Percentiles rank a stretch among this genome's conserved stretches.
Conservation (phyloP, 305 asterid species). For the Fraxinus platypoda region DNA sequence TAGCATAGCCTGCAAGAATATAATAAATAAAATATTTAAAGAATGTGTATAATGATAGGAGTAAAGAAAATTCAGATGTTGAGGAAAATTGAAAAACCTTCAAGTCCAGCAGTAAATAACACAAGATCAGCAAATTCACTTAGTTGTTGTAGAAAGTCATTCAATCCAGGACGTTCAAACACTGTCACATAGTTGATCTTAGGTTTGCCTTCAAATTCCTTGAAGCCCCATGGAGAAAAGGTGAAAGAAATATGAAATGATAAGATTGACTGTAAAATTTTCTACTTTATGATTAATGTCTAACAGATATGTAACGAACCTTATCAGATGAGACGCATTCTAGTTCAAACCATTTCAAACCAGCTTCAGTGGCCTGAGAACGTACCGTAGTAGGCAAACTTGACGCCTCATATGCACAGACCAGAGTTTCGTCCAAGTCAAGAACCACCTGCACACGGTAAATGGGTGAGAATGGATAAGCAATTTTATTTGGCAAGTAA, state of each 20-base stretch:
- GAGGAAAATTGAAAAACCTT: constrained; percentile 45
- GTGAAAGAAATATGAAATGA: constrained; percentile 25
- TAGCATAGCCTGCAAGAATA: constrained; percentile 61
- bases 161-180: constrained; percentile 86
- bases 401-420: constrained; percentile 72
- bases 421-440: constrained; percentile 77
- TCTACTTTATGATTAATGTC: neutral
- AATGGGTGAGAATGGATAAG: constrained; percentile 5
- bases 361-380: constrained; percentile 72
- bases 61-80: constrained; percentile 12
- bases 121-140: constrained; percentile 89
- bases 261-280: constrained; percentile 11
- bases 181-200: constrained; percentile 89
- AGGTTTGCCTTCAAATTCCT: constrained; percentile 84
- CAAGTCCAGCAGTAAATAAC: constrained; percentile 89
- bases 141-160: constrained; percentile 67
- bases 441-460: constrained; percentile 59
- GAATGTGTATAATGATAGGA: neutral
- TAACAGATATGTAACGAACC: constrained; percentile 33
- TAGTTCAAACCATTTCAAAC: constrained; percentile 73
- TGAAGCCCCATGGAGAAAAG: constrained; percentile 20
- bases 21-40: neutral
- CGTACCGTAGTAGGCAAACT: constrained; percentile 57
- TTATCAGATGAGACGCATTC: constrained; percentile 70
- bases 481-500: constrained; percentile 6